These are phyloP conservation scores for Cadophora gregata DNA, from an alignment of 2,329 filamentous ascomycete genomes.

Conservation along the genomic window DNA sequence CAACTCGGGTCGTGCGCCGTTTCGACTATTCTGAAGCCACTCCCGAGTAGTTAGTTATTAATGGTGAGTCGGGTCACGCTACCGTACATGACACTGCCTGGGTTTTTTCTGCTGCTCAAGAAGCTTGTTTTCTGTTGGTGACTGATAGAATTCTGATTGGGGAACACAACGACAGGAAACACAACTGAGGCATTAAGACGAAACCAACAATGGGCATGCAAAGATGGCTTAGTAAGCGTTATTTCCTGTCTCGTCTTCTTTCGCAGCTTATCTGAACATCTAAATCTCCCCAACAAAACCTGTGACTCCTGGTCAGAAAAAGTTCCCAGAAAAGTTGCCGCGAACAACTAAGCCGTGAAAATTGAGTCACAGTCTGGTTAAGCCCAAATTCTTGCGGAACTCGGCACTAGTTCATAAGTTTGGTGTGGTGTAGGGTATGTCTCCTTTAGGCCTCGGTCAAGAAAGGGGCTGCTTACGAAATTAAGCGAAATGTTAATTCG, in stretches of 20 bases:
- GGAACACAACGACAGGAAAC: neutral
- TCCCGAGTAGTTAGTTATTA: neutral
- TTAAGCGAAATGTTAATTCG: slow-evolving; percentile 5
- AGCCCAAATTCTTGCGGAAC: neutral
- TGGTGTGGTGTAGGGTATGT: neutral
- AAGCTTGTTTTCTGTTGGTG: slow-evolving; percentile 9
- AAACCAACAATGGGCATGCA: neutral
- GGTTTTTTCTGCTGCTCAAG: neutral
- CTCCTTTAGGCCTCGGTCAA: neutral
- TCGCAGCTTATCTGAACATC: neutral
- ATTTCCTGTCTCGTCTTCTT: neutral
- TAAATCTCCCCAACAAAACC: neutral
- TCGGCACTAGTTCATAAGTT: neutral
- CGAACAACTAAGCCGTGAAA: neutral
- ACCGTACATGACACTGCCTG: slow-evolving; percentile 3
- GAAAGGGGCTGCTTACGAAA: neutral
- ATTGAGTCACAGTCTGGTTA: neutral
- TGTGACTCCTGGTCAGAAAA: too few relatives aligned
- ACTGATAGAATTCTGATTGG: neutral
- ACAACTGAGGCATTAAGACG: neutral
- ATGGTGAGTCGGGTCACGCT: neutral
- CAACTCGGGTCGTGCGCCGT: neutral
- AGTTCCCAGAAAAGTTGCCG: neutral
- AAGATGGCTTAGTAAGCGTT: neutral
- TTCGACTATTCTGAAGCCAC: neutral